These are phyloP conservation scores for Gossypium schwendimanii DNA, from an alignment of 441 rosid genomes.

Conservation along the genomic window DNA sequence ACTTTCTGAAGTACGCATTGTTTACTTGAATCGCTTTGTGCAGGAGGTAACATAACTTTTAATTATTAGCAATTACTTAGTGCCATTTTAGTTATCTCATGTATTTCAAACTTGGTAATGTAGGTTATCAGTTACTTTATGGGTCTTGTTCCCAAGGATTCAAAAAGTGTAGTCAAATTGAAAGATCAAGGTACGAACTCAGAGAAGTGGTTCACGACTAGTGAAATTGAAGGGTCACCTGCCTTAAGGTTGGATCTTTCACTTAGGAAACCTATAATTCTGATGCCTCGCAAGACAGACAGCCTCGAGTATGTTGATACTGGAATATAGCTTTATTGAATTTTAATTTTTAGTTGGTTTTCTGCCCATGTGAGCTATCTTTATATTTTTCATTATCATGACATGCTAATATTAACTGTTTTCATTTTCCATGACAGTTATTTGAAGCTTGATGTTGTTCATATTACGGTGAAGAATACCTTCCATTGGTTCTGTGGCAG, in stretches of 20 bases:
- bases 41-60: constrained; percentile 69
- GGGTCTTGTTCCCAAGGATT: constrained; percentile 80
- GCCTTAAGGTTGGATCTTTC: constrained; percentile 90
- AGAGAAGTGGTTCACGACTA: constrained; percentile 83
- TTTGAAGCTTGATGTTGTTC: constrained; percentile 95
- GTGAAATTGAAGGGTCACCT: constrained; percentile 96
- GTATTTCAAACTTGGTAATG: constrained; percentile 25
- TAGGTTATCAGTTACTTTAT: constrained; percentile 78
- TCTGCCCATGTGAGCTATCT: not conserved
- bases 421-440: constrained; percentile 47
- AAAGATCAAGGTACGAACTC: constrained; percentile 85
- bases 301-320: constrained; percentile 73
- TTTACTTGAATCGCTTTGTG: constrained; percentile 91
- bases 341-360: constrained; percentile 6
- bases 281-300: constrained; percentile 90
- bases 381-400: constrained; percentile 7
- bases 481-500: constrained; percentile 82
- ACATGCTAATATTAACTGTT: constrained; percentile 11
- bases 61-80: constrained; percentile 13
- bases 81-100: constrained; percentile 25
- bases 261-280: constrained; percentile 82
- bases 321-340: constrained; percentile 14
- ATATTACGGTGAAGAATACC: constrained; percentile 75
- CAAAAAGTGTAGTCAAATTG: constrained; percentile 65
- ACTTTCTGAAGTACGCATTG: constrained; percentile 96